Base-by-base conservation (phyloP, 345 rosid species). In the Eucalyptus victrix region DNA sequence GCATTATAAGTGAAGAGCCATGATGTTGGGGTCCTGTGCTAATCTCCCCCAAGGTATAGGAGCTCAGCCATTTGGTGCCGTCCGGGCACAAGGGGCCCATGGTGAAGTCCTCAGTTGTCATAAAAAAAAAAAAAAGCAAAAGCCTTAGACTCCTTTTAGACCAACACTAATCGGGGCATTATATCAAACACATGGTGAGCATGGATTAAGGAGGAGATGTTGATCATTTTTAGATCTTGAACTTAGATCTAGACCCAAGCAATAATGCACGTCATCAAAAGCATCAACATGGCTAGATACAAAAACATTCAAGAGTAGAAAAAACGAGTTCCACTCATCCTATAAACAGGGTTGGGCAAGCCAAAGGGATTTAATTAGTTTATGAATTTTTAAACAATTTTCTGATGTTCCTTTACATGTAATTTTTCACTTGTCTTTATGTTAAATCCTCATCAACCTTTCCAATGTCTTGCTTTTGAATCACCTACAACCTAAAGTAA, bases 11-110 rank as follows among this genome's bases (percentile, higher is more conserved):
- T 49, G 18, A 5, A 49, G 6, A 14, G 51, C 51, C 51, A 49
- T 49, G 18, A 15, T 49, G 17, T 49, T 49, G 3, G 3, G 7
- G 18, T 15, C 18, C 0, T 49, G 0, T 49, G 3, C 18, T 49
- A 49, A 16, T 49, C 51, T 15, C 51, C 18, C 18, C 18, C 51
- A 15, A 49, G 51, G 51, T 49, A 49, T 49, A 49, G 51, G 51
- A 5, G 6, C 17, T 49, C 0, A 2, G 51, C 51, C 51, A 17
- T 49, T 14, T 0, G 51, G 7, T 49, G 18, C 2, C 18, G 17
- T 49, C 51, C 17, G 3, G 6, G 17, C 17, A 49, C 6, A 6
- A 49, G 51, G 6, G 51, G 17, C 51, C 17, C 6, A 2, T 49
- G 51, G 51, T 49, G 51, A 6, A 49, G 51, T 49, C 6, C 17